These are phyloP conservation scores for Spergularia azorica DNA, from an alignment of 179 eudicot species.

Conservation along the genomic window DNA sequence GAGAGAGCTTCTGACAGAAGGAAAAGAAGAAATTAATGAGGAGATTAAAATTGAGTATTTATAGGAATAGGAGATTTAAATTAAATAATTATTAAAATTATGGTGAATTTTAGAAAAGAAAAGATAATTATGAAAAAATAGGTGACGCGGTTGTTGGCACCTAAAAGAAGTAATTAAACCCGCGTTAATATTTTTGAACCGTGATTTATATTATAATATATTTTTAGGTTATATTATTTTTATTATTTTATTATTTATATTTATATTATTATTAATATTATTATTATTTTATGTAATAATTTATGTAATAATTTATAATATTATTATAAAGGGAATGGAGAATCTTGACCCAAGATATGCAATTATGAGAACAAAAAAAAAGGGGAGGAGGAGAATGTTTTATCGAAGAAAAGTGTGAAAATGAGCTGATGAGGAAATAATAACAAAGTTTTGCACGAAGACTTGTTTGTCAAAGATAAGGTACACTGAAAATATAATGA, in stretches of 20 bases:
- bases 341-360: background rate
- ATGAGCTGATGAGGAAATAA: background rate
- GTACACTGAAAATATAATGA: background rate
- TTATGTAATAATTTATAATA: background rate
- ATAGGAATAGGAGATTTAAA: background rate
- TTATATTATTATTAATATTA: too few relatives aligned
- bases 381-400: background rate
- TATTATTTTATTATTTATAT: too few relatives aligned
- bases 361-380: background rate
- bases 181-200: background rate
- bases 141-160: constrained; percentile 4
- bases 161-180: background rate
- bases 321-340: background rate
- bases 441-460: constrained; percentile 12
- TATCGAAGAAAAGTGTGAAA: background rate
- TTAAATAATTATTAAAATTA: too few relatives aligned
- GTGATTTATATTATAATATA: background rate
- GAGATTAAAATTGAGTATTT: background rate
- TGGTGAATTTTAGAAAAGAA: background rate
- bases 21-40: background rate
- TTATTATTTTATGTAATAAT: too few relatives aligned
- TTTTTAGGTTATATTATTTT: background rate
- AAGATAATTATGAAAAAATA: background rate
- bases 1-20: background rate
- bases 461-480: background rate